Percentiles rank a stretch among this genome's conserved stretches.
Conservation (phyloP, 805 yeast species). For the Saccharomycopsis sp. region DNA sequence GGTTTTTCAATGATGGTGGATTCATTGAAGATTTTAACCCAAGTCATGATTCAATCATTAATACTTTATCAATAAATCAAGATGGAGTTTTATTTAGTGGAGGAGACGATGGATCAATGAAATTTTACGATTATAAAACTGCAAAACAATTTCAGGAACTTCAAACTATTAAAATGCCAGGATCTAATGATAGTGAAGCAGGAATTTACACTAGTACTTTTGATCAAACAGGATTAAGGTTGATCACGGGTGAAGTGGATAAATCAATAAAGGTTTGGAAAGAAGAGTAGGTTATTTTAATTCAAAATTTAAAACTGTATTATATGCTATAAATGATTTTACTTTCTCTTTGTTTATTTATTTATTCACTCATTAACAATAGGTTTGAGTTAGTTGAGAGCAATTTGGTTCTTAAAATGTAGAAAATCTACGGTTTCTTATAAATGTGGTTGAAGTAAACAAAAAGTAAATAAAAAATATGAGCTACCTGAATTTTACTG, state of each 20-base stretch:
- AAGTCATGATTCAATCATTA: slow-evolving; percentile 42
- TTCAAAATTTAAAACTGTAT: too few species aligned
- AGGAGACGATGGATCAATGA: slow-evolving; percentile 70
- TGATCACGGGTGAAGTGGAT: slow-evolving; percentile 86
- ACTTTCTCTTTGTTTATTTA: too few species aligned
- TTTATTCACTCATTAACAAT: too few species aligned
- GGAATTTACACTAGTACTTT: slow-evolving; percentile 64
- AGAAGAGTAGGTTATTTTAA: too few species aligned
- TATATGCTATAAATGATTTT: too few species aligned
- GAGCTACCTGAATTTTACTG: too few species aligned
- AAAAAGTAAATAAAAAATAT: too few species aligned
- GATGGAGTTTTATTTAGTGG: slow-evolving; percentile 69
- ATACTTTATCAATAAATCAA: slow-evolving; percentile 56
- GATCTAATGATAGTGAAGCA: slow-evolving; percentile 54
- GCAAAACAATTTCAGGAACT: slow-evolving; percentile 54
- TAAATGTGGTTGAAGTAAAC: too few species aligned
- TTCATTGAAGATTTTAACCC: slow-evolving; percentile 49
- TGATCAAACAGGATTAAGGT: slow-evolving; percentile 69
- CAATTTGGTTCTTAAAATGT: too few species aligned
- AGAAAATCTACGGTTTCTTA: too few species aligned
- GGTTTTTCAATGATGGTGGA: slow-evolving; percentile 50
- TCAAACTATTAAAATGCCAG: slow-evolving; percentile 50
- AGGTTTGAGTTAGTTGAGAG: too few species aligned
- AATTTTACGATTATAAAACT: slow-evolving; percentile 65
- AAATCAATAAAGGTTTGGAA: slow-evolving; percentile 75